Conservation (phyloP, 352 stramenopile species). For the Nothophytophthora sp. region DNA sequence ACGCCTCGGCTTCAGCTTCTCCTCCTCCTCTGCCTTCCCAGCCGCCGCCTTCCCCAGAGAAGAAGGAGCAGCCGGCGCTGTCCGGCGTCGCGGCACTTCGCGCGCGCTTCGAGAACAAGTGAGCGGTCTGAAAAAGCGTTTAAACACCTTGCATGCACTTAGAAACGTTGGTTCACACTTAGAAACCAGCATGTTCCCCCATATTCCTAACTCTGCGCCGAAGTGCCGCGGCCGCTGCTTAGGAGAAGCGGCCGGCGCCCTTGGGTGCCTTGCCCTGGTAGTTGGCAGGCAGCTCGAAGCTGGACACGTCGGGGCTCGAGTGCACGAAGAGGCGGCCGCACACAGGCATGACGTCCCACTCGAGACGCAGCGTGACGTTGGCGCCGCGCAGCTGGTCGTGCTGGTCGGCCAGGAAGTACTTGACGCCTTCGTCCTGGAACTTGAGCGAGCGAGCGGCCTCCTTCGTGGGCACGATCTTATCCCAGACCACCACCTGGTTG, state of each 20-base stretch:
- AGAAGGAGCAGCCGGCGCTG: slow-evolving; percentile 24
- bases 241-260: slow-evolving; percentile 29
- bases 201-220: too few relatives aligned
- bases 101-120: slow-evolving; percentile 73
- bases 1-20: slow-evolving; percentile 18
- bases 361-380: slow-evolving; percentile 80
- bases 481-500: slow-evolving; percentile 88
- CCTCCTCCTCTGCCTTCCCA: slow-evolving; percentile 4
- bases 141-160: slow-evolving; percentile 1
- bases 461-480: slow-evolving; percentile 79
- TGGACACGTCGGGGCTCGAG: slow-evolving; percentile 39
- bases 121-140: slow-evolving; percentile 13
- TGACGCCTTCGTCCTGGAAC: slow-evolving; percentile 67
- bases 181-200: too few relatives aligned
- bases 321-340: slow-evolving; percentile 79
- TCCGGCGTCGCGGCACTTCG: slow-evolving; percentile 72
- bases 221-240: too few relatives aligned
- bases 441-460: slow-evolving; percentile 47
- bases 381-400: slow-evolving; percentile 71
- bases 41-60: slow-evolving; percentile 13
- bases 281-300: slow-evolving; percentile 59
- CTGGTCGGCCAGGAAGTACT: slow-evolving; percentile 86
- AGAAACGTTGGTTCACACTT: slow-evolving; percentile 12
- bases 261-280: slow-evolving; percentile 75
- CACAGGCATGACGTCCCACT: slow-evolving; percentile 89